Evolutionary conservation across 2,329 filamentous ascomycete species (phyloP).

Genomic region (Coniella vitis): DNA sequence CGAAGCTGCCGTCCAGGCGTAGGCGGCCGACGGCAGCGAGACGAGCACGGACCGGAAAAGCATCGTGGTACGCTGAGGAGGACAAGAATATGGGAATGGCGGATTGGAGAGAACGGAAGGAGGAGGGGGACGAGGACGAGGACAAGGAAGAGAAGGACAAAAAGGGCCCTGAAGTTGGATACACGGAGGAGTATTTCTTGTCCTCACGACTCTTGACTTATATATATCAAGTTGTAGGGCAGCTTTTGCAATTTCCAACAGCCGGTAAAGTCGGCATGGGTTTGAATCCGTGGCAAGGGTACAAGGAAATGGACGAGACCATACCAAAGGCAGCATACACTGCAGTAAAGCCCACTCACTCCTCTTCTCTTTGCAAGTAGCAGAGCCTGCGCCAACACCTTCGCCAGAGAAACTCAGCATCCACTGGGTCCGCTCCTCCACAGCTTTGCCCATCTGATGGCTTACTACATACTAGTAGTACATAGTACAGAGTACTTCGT

Average conservation of each 20-base stretch:
- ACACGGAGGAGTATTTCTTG: too few species aligned
- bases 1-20: constrained; percentile 2
- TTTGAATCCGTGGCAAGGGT: too few species aligned
- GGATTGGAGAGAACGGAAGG: neutral
- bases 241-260: too few species aligned
- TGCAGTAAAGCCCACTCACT: too few species aligned
- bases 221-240: too few species aligned
- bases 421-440: too few species aligned
- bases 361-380: neutral
- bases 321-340: too few species aligned
- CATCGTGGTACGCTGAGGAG: neutral
- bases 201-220: too few species aligned
- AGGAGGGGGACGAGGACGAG: neutral
- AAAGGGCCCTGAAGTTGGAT: neutral
- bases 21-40: neutral
- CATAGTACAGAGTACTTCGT: too few species aligned
- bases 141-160: neutral
- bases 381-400: neutral
- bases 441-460: too few species aligned
- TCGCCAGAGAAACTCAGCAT: neutral
- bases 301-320: neutral
- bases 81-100: neutral
- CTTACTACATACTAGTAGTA: too few species aligned
- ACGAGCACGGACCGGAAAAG: neutral
- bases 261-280: too few species aligned